Conservation (phyloP, 306 rosid genomes). For the Cicer yamashitae region DNA sequence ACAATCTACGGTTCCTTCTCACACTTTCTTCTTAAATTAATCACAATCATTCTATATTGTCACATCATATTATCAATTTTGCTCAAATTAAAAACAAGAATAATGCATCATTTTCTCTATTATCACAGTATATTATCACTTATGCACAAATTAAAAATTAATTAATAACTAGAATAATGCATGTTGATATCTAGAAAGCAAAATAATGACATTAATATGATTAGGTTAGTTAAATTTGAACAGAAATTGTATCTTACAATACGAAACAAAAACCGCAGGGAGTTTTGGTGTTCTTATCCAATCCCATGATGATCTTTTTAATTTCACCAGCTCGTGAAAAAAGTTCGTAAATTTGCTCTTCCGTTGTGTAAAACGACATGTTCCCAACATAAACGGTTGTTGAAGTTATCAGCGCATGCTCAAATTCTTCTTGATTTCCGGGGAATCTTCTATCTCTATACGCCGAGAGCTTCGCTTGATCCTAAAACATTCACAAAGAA, state of each 20-base stretch:
- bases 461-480: slow-evolving; percentile 78
- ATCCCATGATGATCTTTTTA: slow-evolving; percentile 94
- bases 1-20: neutral
- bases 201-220: neutral
- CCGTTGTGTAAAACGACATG: slow-evolving; percentile 96
- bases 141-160: neutral
- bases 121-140: neutral
- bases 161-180: no score
- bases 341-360: slow-evolving; percentile 93
- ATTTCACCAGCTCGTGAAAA: slow-evolving; percentile 94
- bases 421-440: slow-evolving; percentile 89
- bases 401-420: slow-evolving; percentile 71
- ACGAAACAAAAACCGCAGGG: slow-evolving; percentile 96
- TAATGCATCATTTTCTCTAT: no score
- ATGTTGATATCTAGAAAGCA: neutral
- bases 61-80: no score
- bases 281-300: slow-evolving; percentile 94
- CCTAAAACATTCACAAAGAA: slow-evolving; percentile 49
- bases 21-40: neutral
- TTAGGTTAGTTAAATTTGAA: neutral
- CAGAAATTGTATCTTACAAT: slow-evolving; percentile 55
- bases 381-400: slow-evolving; percentile 79
- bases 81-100: no score
- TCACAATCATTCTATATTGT: no score
- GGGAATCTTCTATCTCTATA: slow-evolving; percentile 87